These are phyloP conservation scores for Cryphonectria naterciae DNA, from an alignment of 2,329 filamentous ascomycete species.

Conservation along the genomic window DNA sequence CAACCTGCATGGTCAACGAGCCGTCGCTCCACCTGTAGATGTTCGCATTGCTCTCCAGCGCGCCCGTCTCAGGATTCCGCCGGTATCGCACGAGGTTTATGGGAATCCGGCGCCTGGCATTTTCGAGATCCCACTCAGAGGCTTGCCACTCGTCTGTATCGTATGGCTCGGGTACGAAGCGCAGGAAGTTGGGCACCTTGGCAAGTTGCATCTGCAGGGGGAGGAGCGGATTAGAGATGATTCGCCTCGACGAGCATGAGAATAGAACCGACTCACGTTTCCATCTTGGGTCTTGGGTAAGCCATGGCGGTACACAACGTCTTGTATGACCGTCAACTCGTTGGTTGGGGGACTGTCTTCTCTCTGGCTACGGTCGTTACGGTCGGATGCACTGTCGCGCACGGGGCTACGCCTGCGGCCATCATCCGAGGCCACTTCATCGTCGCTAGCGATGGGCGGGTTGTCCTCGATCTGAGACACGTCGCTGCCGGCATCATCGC, in stretches of 20 bases:
- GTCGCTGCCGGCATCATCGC: conserved; percentile 64
- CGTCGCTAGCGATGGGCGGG: conserved; percentile 52
- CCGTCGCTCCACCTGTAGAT: conserved; percentile 81
- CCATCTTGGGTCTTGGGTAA: conserved; percentile 73
- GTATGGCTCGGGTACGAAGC: conserved; percentile 70
- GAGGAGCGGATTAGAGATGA: conserved; percentile 30
- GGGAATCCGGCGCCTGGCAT: conserved; percentile 58
- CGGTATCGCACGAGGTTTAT: conserved; percentile 72
- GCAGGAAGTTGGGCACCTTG: conserved; percentile 73
- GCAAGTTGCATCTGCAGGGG: conserved; percentile 65
- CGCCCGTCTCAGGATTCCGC: conserved; percentile 65
- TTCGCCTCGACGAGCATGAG: conserved; percentile 5
- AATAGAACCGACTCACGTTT: conserved; percentile 54
- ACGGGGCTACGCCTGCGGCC: conserved; percentile 15
- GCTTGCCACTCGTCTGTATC: conserved; percentile 68
- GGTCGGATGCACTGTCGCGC: conserved; percentile 16
- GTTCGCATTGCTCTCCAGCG: conserved; percentile 75
- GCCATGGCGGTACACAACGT: conserved; percentile 69
- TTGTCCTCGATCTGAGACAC: conserved; percentile 45
- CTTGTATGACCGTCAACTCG: conserved; percentile 39
- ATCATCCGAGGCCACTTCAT: conserved; percentile 57
- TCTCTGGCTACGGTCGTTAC: conserved; percentile 43
- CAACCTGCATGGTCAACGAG: conserved; percentile 74
- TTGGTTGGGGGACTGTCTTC: conserved; percentile 4
- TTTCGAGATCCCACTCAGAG: conserved; percentile 56